Evolutionary conservation across 805 yeast species (phyloP), one percentile per base, ranked within the genome.

Genomic region (Candida ficus): DNA sequence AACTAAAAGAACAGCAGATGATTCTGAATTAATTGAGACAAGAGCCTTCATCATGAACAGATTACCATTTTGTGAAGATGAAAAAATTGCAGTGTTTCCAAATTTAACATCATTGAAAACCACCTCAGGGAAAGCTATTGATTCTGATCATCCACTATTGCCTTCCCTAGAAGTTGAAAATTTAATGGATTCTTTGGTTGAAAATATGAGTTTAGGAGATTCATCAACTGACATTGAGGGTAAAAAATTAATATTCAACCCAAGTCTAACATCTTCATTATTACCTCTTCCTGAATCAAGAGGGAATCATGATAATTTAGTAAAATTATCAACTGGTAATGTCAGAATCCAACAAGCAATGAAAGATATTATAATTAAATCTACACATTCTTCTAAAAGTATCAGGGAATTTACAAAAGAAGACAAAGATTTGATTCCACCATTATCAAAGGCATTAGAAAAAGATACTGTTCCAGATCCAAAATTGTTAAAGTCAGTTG

Each of bases 61-160:
- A 34, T 55, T 88, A 11, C 93, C 96, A 2, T 85, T 75, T 58
- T 71, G 73, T 32, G 95, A 86, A 47, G 96, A 89, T 57, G 83
- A 78, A 46, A 75, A 76, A 48, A 66, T 78, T 13, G 76, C 89
- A 3, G 68, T 67, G 19, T 75, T 83, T 49, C 64, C 69, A 6
- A 54, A 57, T 29, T 47, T 76, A 20, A 52, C 59, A 9, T 57
- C 65, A 4, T 43, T 67, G 12, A 54, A 50, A 20, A 66, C 68
- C 1, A 61, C 61, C 1, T 53, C 61, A 45, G 55, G 61, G 31
- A 47, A 44, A 44, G 49, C 52, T 31, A 27, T 49, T 32, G 49
- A 48, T 34, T 43, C 46, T 33, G 52, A 55, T 32, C 52, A 56
- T 35, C 47, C 48, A 9, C 44, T 57, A 25, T 42, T 63, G 16